Base-by-base conservation (phyloP, 2,329 filamentous ascomycete species). In the Fusarium sp. region DNA sequence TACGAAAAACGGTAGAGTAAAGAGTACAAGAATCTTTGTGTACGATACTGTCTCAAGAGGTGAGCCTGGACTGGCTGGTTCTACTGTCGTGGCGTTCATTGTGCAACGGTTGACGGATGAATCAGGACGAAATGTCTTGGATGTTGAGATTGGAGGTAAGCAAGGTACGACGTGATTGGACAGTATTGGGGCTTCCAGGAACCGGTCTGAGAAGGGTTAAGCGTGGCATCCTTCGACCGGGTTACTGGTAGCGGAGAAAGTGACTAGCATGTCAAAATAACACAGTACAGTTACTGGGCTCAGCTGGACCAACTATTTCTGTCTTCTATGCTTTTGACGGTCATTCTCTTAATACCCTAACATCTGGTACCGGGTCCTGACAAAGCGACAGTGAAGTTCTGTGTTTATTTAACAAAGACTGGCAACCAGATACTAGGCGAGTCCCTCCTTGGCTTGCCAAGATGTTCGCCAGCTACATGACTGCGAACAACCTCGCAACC, bases 31-130 rank as follows among this genome's bases (percentile, higher is more conserved):
- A 4, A 5, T 6, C 2, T 44, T 51, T 10, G 27, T 27, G 12
- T 64, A 70, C 8, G 62, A 41, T 1, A 20, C 3, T 29, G 20
- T 4, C 1, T 53, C 34, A 3, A 18, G 2, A 2, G 7, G 22
- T 12, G 24, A n/a, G 29, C 27, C 37, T 10, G 9, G 18, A 44
- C 32, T 44, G 20, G 45, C 40, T 22, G 45, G 9, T 7, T 14
- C 24, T 9, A n/a, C 20, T 11, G 24, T 41, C 18, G 45, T 59
- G 20, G 29, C 7, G 16, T 67, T 63, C 67, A 70, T 70, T 46
- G 41, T 42, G 34, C 1, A 16, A 40, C 22, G n/a, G 10, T 10
- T 20, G 20, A 54, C 9, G 22, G 16, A n/a, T 18, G n/a, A 11
- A 48, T 12, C 16, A 29, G 9, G 22, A 45, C 4, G 27, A 27